Evolutionary conservation across 306 rosid species (phyloP), one percentile per base, ranked within the genome.

Genomic region (Trichosanthes truncata): DNA sequence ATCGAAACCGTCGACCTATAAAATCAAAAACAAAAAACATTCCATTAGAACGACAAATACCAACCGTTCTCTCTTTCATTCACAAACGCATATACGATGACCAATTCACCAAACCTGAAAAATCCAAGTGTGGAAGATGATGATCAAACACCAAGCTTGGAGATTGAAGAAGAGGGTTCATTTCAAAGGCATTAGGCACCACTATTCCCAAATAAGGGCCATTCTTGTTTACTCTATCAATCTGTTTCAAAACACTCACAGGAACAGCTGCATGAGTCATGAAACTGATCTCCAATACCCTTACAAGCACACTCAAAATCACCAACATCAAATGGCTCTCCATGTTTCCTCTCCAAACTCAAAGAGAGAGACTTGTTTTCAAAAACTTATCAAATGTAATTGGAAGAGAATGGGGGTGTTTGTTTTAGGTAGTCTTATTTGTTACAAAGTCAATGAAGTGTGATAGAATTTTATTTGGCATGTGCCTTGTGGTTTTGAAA

Each of bases 121-220:
- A 84, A 81, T 90, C 91, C n/a, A 93, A 51, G 81, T 17, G 36
- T 21, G 92, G 93, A 74, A 82, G 85, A 15, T 83, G 63, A 9
- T 57, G 74, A 79, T 93, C 80, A 40, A 83, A 20, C 17, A 77
- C 77, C 77, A 91, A 86, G 77, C 77, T 82, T 33, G 84, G 26
- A 74, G 98, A 91, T 45, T 78, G 85, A 59, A 93, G 90, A 86
- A 93, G 92, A 90, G 96, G 98, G 59, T 81, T 80, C 81, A 90
- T 25, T 88, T 91, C 97, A 84, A 81, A 90, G 40, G 87, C 15
- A 85, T 93, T 90, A 72, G 98, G 96, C 78, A 87, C 92, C 76
- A 90, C 92, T 80, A 93, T 87, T 15, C 96, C 97, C 49, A 90
- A 81, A 75, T 85, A 93, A 74, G 93, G 92, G 11, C 96, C 96